phyloP scores from a whole-genome alignment of 2,329 filamentous ascomycete species.

The Aspergillus spinulosporus region DNA sequence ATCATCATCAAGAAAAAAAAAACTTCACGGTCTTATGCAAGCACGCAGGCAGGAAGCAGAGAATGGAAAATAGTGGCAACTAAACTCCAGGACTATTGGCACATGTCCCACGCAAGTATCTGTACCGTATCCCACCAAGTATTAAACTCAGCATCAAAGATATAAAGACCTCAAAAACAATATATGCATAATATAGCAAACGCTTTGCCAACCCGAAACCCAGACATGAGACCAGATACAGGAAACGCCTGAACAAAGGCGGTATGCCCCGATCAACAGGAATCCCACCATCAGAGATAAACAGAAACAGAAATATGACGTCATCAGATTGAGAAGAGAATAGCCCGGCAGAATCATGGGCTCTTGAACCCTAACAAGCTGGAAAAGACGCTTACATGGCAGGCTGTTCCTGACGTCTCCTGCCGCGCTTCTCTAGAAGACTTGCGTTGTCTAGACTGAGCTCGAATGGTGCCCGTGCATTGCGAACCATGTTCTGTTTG shows the following conservation, averaged over 20 bases:
- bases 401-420: slow-evolving; percentile 35
- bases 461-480: slow-evolving; percentile 82
- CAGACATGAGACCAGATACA: slow-evolving; percentile 10
- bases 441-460: slow-evolving; percentile 89
- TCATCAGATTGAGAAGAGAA: slow-evolving; percentile 9
- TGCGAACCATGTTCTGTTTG: slow-evolving; percentile 72
- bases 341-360: not conserved
- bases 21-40: slow-evolving; percentile 6
- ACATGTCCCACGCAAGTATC: slow-evolving; percentile 10
- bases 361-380: slow-evolving; percentile 5
- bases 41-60: slow-evolving; percentile 2
- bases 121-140: slow-evolving; percentile 3
- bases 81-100: slow-evolving; percentile 10
- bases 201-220: slow-evolving; percentile 24
- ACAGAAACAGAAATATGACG: slow-evolving; percentile 11
- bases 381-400: slow-evolving; percentile 26
- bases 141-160: not conserved
- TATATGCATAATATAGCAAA: slow-evolving; percentile 24
- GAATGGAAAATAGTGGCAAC: not conserved
- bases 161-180: slow-evolving; percentile 2
- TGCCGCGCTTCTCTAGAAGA: slow-evolving; percentile 70
- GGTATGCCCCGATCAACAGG: slow-evolving; percentile 13
- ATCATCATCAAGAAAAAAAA: not conserved
- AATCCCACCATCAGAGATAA: slow-evolving; percentile 7
- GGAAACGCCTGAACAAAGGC: slow-evolving; percentile 14